Evolutionary conservation across 768 basidiomycete species (phyloP).

Genomic region (Paxillus rubicundulus): DNA sequence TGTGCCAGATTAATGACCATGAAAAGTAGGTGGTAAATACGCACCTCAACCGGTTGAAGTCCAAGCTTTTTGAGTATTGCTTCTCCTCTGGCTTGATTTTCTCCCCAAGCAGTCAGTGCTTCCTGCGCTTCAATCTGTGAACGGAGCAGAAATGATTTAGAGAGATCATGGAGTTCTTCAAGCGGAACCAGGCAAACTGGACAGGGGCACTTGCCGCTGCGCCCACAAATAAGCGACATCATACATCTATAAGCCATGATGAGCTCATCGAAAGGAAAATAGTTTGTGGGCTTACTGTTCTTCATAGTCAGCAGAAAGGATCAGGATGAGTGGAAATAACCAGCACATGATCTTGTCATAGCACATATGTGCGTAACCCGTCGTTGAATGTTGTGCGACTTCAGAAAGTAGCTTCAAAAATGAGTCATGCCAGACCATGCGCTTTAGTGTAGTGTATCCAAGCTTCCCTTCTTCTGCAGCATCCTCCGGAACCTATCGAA

Average conservation of each 20-base stretch:
- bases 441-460: slow-evolving; percentile 33
- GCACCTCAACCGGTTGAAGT: slow-evolving; percentile 15
- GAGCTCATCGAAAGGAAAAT: too few relatives aligned
- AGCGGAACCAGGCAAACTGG: slow-evolving; percentile 37
- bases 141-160: slow-evolving; percentile 11
- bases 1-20: too few relatives aligned
- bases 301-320: slow-evolving; percentile 43
- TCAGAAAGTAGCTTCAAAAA: slow-evolving; percentile 31
- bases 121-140: slow-evolving; percentile 15
- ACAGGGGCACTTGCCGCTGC: slow-evolving; percentile 32
- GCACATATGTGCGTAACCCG: slow-evolving; percentile 24
- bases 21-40: too few relatives aligned
- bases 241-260: slow-evolving; percentile 25
- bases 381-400: slow-evolving; percentile 10
- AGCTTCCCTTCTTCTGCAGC: slow-evolving; percentile 28
- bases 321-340: slow-evolving; percentile 38
- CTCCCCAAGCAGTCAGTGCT: neutral
- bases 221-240: slow-evolving; percentile 38
- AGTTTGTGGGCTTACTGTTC: slow-evolving; percentile 37
- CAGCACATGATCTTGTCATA: slow-evolving; percentile 21
- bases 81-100: slow-evolving; percentile 16
- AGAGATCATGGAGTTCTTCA: slow-evolving; percentile 23
- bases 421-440: slow-evolving; percentile 37
- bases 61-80: slow-evolving; percentile 18
- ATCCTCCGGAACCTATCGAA: slow-evolving; percentile 33